Evolutionary conservation across 75 land plant genomes (phyloP).

Genomic region (Sequoiadendron giganteum): DNA sequence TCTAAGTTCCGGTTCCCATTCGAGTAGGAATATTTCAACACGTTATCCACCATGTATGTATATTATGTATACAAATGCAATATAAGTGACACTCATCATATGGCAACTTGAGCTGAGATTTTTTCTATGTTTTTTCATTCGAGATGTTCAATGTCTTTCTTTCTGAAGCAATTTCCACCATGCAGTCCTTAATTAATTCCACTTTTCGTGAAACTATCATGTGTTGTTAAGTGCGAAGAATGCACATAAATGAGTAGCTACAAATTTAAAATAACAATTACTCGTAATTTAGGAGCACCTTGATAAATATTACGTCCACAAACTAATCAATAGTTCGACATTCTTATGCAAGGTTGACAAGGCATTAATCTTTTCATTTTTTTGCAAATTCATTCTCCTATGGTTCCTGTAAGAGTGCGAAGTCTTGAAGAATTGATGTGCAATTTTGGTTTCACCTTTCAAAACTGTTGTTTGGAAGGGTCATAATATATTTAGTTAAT

Average conservation of each 20-base stretch:
- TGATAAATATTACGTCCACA: not conserved
- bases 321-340: not conserved
- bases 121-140: not conserved
- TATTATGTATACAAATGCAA: not conserved
- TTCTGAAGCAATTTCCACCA: not conserved
- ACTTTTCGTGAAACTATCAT: not conserved
- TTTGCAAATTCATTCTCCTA: not conserved
- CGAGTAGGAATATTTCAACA: not conserved
- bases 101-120: constrained; percentile 1
- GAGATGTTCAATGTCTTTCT: constrained; percentile 7
- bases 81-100: not conserved
- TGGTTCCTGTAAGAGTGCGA: not conserved
- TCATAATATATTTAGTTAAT: not conserved
- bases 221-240: not conserved
- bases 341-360: not conserved
- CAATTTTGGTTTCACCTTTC: not conserved
- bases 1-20: not conserved
- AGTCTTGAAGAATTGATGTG: not conserved
- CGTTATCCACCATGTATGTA: not conserved
- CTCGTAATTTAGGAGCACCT: not conserved
- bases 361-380: no score
- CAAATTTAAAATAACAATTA: not conserved
- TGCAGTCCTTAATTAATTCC: not conserved
- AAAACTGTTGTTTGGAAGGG: not conserved
- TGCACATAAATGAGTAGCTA: not conserved